Conservation (phyloP, 1,284 basidiomycete species). For the Cutaneotrichosporon sp. region DNA sequence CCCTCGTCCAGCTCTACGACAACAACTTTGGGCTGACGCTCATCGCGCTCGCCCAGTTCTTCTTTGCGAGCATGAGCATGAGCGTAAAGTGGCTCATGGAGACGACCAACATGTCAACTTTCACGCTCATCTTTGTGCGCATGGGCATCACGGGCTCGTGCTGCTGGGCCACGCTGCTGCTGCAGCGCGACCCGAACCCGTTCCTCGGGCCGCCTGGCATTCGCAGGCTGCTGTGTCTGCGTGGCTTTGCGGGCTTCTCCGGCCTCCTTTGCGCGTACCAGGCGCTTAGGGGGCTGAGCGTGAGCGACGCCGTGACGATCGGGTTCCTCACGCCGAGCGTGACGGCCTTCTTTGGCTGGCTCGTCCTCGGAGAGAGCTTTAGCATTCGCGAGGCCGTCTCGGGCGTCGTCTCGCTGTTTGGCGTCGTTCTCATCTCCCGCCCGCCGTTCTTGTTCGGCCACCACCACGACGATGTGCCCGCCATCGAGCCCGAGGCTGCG, state of each 20-base stretch:
- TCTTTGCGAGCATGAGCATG: constrained; percentile 64
- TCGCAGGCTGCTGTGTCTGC: constrained; percentile 60
- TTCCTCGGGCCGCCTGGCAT: constrained; percentile 69
- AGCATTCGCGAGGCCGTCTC: constrained; percentile 63
- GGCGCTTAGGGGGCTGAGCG: constrained; percentile 65
- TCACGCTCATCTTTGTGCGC: constrained; percentile 45
- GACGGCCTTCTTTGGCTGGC: constrained; percentile 67
- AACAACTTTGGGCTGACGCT: constrained; percentile 65
- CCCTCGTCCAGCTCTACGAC: constrained; percentile 27
- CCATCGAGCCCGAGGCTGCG: constrained; percentile 71
- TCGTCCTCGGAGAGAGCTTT: constrained; percentile 69
- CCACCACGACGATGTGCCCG: neutral
- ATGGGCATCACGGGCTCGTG: constrained; percentile 57
- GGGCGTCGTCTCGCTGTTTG: constrained; percentile 63
- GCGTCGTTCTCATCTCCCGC: constrained; percentile 66
- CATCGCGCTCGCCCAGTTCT: constrained; percentile 63
- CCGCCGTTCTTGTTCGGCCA: constrained; percentile 62
- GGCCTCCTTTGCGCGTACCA: constrained; percentile 60
- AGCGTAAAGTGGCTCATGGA: constrained; percentile 50
- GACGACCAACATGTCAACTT: constrained; percentile 37
- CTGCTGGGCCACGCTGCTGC: constrained; percentile 58
- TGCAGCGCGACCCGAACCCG: constrained; percentile 62
- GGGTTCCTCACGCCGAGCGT: constrained; percentile 71
- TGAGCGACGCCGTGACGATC: constrained; percentile 74
- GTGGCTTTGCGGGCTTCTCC: constrained; percentile 64